These are phyloP conservation scores for Uronychia setigera DNA, from an alignment of 73 alveolate species.

Conservation along the genomic window DNA sequence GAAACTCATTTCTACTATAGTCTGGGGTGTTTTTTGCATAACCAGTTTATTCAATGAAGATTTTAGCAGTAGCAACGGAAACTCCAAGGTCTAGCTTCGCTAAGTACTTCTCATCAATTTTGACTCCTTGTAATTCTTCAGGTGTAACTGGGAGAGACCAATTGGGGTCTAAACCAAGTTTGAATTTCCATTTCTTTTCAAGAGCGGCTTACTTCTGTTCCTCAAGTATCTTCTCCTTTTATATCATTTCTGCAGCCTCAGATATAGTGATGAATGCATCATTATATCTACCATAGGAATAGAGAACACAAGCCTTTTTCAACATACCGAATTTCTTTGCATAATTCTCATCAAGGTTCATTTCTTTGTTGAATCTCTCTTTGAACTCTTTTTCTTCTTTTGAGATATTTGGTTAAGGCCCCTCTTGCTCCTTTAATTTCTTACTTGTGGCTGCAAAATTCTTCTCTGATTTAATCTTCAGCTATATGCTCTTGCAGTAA, in stretches of 20 bases:
- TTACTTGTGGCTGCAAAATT: not conserved
- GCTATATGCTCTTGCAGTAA: constrained; percentile 25
- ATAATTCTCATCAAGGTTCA: constrained; percentile 44
- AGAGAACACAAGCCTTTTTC: constrained; percentile 59
- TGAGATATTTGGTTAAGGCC: not conserved
- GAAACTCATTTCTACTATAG: constrained; percentile 60
- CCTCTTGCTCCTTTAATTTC: not conserved
- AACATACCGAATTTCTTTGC: constrained; percentile 60
- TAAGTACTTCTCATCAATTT: constrained; percentile 55
- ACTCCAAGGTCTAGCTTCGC: constrained; percentile 40
- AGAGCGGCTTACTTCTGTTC: constrained; percentile 2
- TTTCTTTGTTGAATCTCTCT: constrained; percentile 7
- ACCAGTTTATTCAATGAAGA: constrained; percentile 47
- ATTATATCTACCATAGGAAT: constrained; percentile 53
- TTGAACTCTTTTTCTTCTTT: not conserved
- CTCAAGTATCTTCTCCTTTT: constrained; percentile 37
- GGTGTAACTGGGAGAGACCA: constrained; percentile 39
- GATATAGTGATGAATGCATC: constrained; percentile 56
- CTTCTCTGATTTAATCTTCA: not conserved
- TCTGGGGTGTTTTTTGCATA: constrained; percentile 38
- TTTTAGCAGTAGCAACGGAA: constrained; percentile 25
- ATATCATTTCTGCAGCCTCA: constrained; percentile 42
- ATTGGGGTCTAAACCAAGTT: constrained; percentile 49
- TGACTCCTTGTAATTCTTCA: constrained; percentile 26
- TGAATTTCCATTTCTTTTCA: constrained; percentile 61